A percentile compares a stretch with the other conserved stretches of the same genome.
Evolutionary conservation across 2,329 filamentous ascomycete species (phyloP).

Genomic region (Trichoderma harzianum): DNA sequence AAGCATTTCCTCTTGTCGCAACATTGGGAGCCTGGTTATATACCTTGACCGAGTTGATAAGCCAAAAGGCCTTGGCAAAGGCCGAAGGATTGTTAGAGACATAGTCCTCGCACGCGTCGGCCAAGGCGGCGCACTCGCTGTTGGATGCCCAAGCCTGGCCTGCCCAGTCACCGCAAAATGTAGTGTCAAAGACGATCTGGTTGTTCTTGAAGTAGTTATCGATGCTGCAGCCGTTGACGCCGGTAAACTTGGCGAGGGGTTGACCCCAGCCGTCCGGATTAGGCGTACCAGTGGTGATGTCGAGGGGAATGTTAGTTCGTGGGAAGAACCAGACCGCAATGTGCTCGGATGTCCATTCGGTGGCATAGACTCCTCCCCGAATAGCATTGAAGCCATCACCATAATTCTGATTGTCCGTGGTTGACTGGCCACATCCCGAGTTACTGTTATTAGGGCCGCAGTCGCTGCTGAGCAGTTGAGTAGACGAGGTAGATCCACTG

Average conservation of each 20-base stretch:
- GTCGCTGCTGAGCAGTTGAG: constrained; percentile 46
- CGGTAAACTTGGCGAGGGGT: constrained; percentile 65
- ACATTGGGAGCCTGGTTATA: constrained; percentile 37
- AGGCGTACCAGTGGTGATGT: constrained; percentile 58
- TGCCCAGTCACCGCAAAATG: constrained; percentile 87
- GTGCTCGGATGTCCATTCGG: constrained; percentile 68
- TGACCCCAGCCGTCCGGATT: constrained; percentile 65
- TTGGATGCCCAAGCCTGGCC: constrained; percentile 61
- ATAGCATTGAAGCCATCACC: constrained; percentile 68
- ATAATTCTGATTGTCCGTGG: constrained; percentile 52
- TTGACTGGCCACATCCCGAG: constrained; percentile 58
- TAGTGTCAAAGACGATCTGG: constrained; percentile 76
- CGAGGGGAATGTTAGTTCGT: constrained; percentile 58
- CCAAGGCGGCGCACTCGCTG: constrained; percentile 56
- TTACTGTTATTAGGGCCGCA: constrained; percentile 54
- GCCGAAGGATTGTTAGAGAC: constrained; percentile 67
- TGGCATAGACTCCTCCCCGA: constrained; percentile 68
- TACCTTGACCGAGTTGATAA: constrained; percentile 68
- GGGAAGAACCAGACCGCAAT: constrained; percentile 85
- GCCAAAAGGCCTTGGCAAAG: constrained; percentile 74
- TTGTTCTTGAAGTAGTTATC: constrained; percentile 65
- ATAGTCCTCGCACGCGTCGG: constrained; percentile 65
- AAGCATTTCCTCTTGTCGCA: not conserved
- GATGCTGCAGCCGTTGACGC: constrained; percentile 67
- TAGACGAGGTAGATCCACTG: constrained; percentile 44